Evolutionary conservation across 768 basidiomycete genomes (phyloP).

Genomic region (Rhodotorula babjevae): DNA sequence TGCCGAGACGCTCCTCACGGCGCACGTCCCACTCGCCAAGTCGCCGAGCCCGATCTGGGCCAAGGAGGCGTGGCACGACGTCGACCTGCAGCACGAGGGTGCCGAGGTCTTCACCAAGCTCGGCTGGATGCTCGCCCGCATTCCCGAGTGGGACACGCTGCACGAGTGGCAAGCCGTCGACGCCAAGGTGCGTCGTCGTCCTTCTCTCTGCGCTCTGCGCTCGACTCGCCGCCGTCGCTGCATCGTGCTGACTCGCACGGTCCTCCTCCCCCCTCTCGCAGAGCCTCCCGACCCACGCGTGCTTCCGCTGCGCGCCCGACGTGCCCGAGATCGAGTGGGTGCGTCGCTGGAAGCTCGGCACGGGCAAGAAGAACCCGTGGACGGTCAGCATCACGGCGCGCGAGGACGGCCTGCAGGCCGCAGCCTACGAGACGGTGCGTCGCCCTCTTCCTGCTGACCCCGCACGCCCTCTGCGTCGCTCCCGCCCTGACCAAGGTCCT

Average conservation of each 20-base stretch:
- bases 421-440: constrained; percentile 69
- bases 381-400: constrained; percentile 56
- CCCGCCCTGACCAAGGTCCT: neutral
- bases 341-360: constrained; percentile 45
- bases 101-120: constrained; percentile 65
- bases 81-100: constrained; percentile 82
- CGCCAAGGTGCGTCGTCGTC: constrained; percentile 41
- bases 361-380: constrained; percentile 52
- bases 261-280: neutral
- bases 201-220: neutral
- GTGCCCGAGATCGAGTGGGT: constrained; percentile 72
- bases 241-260: no score
- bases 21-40: constrained; percentile 64
- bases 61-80: constrained; percentile 64
- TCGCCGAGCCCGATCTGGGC: constrained; percentile 63
- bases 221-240: neutral
- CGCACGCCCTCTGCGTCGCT: no score
- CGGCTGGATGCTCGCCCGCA: constrained; percentile 81
- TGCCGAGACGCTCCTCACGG: constrained; percentile 73
- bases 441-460: no score
- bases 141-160: constrained; percentile 66
- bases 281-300: constrained; percentile 1
- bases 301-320: constrained; percentile 62
- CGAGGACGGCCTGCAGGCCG: constrained; percentile 81
- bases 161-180: constrained; percentile 66